phyloP scores from a whole-genome alignment of 208 protist genomes.

The Leishmania tropica region DNA sequence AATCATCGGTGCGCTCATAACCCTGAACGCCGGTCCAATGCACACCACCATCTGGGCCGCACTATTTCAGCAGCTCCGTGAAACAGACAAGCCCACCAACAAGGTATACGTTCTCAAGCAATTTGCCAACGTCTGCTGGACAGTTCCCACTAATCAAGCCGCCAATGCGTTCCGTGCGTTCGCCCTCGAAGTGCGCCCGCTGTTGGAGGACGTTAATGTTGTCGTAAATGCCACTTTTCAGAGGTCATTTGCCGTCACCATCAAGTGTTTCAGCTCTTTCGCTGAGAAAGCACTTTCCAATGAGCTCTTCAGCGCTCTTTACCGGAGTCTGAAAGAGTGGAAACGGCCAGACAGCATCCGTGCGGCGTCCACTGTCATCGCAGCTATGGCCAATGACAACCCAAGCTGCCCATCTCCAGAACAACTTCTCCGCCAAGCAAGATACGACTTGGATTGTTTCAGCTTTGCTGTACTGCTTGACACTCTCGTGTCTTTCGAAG shows the following conservation, averaged over 20 bases:
- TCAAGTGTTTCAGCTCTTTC: constrained; percentile 17
- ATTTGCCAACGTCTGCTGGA: constrained; percentile 45
- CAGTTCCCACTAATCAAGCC: constrained; percentile 38
- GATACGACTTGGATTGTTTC: constrained; percentile 12
- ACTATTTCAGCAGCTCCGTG: constrained; percentile 48
- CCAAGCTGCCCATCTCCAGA: constrained; percentile 7
- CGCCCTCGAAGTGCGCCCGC: constrained; percentile 31
- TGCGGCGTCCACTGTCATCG: constrained; percentile 9
- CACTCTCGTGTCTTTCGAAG: constrained; percentile 3
- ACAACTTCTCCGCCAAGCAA: constrained; percentile 12
- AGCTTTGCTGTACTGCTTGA: constrained; percentile 22
- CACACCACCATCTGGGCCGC: constrained; percentile 57
- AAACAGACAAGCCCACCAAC: constrained; percentile 17
- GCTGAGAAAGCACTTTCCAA: constrained; percentile 24
- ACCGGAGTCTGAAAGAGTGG: constrained; percentile 21
- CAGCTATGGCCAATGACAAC: neutral
- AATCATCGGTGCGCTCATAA: constrained; percentile 33
- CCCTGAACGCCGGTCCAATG: constrained; percentile 27
- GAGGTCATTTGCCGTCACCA: constrained; percentile 24
- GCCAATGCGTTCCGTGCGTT: constrained; percentile 52
- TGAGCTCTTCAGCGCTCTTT: constrained; percentile 25
- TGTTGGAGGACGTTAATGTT: constrained; percentile 30
- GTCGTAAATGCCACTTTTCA: constrained; percentile 43
- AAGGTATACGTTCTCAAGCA: constrained; percentile 53
- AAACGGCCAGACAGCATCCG: constrained; percentile 23